A percentile compares a stretch with the other conserved stretches of the same genome.
Conservation (phyloP, 495 filamentous ascomycete genomes). For the Annulohypoxylon moriforme region DNA sequence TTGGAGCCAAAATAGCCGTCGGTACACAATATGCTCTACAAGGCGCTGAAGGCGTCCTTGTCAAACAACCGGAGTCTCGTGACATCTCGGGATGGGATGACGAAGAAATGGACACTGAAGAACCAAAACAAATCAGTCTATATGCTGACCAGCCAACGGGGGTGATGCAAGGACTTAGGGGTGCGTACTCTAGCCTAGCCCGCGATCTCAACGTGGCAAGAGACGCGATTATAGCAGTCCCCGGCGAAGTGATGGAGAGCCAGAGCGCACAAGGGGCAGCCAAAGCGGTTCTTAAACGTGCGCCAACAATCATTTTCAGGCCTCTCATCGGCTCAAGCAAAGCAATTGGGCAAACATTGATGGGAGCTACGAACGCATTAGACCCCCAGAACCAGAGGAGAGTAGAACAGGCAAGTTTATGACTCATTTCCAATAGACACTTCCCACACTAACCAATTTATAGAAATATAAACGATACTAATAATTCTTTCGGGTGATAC, state of each 20-base stretch:
- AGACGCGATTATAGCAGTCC: conserved; percentile 95
- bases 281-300: conserved; percentile 79
- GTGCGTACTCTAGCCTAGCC: conserved; percentile 82
- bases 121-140: conserved; percentile 79
- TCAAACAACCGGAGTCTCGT: conserved; percentile 55
- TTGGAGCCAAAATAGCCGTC: conserved; percentile 94
- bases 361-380: conserved; percentile 93
- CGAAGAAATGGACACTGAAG: conserved; percentile 69
- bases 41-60: conserved; percentile 82
- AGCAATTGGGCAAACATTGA: conserved; percentile 86
- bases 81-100: conserved; percentile 68
- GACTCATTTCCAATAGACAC: neutral
- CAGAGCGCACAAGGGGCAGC: conserved; percentile 84
- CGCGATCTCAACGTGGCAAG: conserved; percentile 84
- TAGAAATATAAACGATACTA: conserved; percentile 59
- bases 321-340: conserved; percentile 92
- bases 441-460: conserved; percentile 36
- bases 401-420: conserved; percentile 83
- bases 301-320: conserved; percentile 89
- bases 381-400: conserved; percentile 84
- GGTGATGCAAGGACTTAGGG: conserved; percentile 84
- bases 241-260: conserved; percentile 89
- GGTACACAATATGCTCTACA: conserved; percentile 93
- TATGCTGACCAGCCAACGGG: conserved; percentile 95
- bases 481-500: conserved; percentile 6